Base-by-base conservation (phyloP, 2,329 filamentous ascomycete species). In the Penicillium sp. region DNA sequence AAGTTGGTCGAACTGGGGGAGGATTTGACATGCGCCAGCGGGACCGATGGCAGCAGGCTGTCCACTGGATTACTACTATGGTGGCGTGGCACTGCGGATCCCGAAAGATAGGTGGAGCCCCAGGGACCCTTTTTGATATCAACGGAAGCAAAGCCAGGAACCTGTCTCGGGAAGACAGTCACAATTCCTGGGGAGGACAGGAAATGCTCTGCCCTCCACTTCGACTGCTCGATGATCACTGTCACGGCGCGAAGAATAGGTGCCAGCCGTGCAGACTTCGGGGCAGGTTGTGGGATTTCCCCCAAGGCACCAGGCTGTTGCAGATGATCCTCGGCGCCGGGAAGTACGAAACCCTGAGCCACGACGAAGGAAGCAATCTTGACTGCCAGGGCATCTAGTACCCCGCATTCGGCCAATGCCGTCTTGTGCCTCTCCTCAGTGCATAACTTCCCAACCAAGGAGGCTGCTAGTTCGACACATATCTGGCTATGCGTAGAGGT, bases 341-440 rank as follows among this genome's bases (percentile, higher is more conserved):
- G 86, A 33, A 89, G 71, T n/a, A 89, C 85, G 56, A 86, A 81
- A 9, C 87, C 87, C 55, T 85, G 80, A 6, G 82, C 78, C 2
- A 88, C 84, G 39, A 87, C 83, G 65, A 89, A 87, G 51, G 81
- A 85, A 47, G 84, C 89, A 52, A 97, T 74, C 60, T 86, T 86
- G 5, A 84, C 81, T 24, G 90, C 87, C 26, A 97, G 79, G 12
- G 87, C 83, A 71, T 96, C 90, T 31, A 97, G 76, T 24, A 95
- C 80, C 6, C 89, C 89, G 10, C 79, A 80, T 34, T 86, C 85
- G 10, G 89, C 83, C 49, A 97, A 74, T n/a, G 81, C 75, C 55
- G 83, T 81, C 70, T 89, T 89, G 56, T 94, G 85, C 10, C 75
- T 74, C 53, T 91, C 85, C 56, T 87, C 83, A 16, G 77, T 79